These are phyloP conservation scores for Postia placenta DNA, from an alignment of 768 basidiomycete genomes.

Conservation along the genomic window DNA sequence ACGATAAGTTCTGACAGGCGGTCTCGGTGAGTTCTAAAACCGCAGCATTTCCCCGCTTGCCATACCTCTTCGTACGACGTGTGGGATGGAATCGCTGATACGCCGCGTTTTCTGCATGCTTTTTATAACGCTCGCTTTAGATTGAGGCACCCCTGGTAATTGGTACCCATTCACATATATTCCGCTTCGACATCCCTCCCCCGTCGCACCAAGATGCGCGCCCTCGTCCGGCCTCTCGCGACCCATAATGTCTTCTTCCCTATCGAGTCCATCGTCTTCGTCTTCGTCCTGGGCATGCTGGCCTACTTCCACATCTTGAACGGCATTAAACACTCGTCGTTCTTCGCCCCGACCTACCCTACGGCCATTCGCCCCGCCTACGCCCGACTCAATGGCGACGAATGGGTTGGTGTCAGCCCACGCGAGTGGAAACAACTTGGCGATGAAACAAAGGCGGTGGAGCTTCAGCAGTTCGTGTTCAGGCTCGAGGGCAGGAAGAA, in stretches of 20 bases:
- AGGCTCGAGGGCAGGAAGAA: conserved; percentile 37
- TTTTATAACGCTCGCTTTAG: neutral
- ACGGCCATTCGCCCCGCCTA: conserved; percentile 49
- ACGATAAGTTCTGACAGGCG: neutral
- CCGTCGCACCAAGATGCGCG: conserved; percentile 38
- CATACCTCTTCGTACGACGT: neutral
- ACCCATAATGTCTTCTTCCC: conserved; percentile 69
- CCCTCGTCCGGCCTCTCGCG: conserved; percentile 61
- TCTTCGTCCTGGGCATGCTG: conserved; percentile 84
- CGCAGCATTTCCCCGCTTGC: neutral
- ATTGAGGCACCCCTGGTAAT: neutral
- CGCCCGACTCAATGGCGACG: conserved; percentile 43
- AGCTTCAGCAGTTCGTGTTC: conserved; percentile 73
- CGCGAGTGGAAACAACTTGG: conserved; percentile 39
- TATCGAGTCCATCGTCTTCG: conserved; percentile 87
- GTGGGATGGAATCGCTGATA: neutral
- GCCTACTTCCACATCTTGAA: conserved; percentile 92
- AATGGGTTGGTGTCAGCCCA: conserved; percentile 61
- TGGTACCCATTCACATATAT: neutral
- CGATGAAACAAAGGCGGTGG: conserved; percentile 34
- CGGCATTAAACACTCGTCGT: conserved; percentile 83
- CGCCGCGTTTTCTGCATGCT: neutral
- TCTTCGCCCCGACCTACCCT: conserved; percentile 54
- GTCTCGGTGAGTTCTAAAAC: neutral
- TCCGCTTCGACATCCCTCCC: neutral